These are phyloP conservation scores for Talaromyces wortmannii DNA, from an alignment of 495 filamentous ascomycete genomes.

Conservation along the genomic window DNA sequence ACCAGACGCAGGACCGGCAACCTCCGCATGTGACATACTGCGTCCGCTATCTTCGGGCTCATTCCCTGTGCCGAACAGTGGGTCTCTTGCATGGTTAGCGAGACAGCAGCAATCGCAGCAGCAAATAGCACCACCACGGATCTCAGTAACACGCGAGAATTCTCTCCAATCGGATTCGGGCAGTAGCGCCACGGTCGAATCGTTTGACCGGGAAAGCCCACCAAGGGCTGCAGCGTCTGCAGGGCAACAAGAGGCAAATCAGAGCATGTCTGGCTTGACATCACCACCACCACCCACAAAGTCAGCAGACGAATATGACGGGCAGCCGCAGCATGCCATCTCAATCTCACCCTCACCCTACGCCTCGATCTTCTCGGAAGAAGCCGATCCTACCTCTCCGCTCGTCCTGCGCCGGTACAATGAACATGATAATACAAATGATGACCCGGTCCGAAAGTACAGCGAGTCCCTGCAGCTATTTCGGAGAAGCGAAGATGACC, in stretches of 20 bases:
- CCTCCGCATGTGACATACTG: constrained; percentile 2
- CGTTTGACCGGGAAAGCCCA: background rate
- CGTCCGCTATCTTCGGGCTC: constrained; percentile 1
- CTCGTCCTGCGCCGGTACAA: background rate
- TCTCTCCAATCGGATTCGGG: constrained; percentile 5
- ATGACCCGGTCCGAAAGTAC: background rate
- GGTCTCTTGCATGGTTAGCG: constrained; percentile 6
- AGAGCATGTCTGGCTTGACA: background rate
- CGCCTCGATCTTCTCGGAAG: constrained; percentile 1
- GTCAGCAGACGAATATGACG: background rate
- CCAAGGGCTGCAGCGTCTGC: background rate
- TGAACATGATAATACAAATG: background rate
- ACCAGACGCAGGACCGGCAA: background rate
- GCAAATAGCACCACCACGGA: background rate
- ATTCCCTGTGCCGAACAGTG: constrained; percentile 2
- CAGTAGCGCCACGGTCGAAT: background rate
- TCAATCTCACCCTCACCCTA: background rate
- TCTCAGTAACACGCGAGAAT: background rate
- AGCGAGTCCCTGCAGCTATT: constrained; percentile 5
- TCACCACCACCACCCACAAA: background rate
- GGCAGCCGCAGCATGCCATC: background rate
- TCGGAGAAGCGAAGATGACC: constrained; percentile 1
- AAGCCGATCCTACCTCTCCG: background rate
- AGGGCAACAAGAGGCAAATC: background rate
- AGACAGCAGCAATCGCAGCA: background rate